phyloP scores from a whole-genome alignment of 257 asterid genomes.

The Solanum virginianum region DNA sequence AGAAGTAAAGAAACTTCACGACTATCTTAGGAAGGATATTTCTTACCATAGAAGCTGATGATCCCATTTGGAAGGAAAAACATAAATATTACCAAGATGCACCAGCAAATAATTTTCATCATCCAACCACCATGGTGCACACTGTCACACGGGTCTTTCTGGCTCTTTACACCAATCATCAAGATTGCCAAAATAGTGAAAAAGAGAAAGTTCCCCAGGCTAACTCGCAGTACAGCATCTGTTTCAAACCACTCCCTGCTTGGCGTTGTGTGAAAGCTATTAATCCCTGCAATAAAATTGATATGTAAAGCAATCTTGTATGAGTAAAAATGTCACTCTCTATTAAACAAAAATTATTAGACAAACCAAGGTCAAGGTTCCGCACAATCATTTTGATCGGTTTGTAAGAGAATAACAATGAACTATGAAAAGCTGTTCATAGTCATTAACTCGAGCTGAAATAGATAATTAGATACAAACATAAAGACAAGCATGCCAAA shows the following conservation, averaged over 20 bases:
- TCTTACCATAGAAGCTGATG: slow-evolving; percentile 77
- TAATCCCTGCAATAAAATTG: slow-evolving; percentile 50
- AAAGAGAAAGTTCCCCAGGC: slow-evolving; percentile 83
- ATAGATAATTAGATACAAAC: neutral
- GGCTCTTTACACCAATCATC: slow-evolving; percentile 82
- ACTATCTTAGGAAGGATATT: neutral
- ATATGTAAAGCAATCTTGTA: neutral
- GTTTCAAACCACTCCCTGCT: slow-evolving; percentile 91
- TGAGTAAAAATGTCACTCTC: neutral
- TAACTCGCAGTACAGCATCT: slow-evolving; percentile 84
- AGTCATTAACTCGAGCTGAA: neutral
- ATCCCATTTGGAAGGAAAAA: slow-evolving; percentile 76
- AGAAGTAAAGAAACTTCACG: neutral
- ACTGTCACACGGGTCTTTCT: slow-evolving; percentile 76
- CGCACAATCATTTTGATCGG: neutral
- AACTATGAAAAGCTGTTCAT: neutral
- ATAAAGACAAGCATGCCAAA: neutral
- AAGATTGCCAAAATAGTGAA: slow-evolving; percentile 67
- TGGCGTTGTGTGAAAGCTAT: slow-evolving; percentile 75
- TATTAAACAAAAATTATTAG: neutral
- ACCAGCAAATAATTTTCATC: slow-evolving; percentile 84
- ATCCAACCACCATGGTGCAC: slow-evolving; percentile 95
- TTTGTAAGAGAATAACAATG: neutral
- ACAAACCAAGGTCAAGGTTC: neutral
- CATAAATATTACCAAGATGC: slow-evolving; percentile 72